Evolutionary conservation across 805 yeast genomes (phyloP).

Genomic region (Wickerhamiella vanderwaltii): DNA sequence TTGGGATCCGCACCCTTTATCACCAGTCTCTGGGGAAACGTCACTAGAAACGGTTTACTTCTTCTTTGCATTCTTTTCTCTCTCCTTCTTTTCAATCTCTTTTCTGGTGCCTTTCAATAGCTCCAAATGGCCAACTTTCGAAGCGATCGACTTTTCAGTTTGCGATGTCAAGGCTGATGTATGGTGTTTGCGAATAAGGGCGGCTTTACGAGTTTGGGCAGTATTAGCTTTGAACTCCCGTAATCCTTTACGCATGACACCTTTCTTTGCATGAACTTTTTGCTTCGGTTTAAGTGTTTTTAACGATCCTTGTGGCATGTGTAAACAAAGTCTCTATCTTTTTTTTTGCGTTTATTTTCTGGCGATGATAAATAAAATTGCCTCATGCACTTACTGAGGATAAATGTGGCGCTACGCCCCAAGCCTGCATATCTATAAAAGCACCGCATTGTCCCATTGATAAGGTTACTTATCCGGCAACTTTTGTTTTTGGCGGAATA

Average conservation of each 20-base stretch:
- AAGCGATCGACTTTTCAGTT: slow-evolving; percentile 77
- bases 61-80: slow-evolving; percentile 23
- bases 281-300: slow-evolving; percentile 19
- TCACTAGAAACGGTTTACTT: neutral
- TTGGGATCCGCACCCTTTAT: neutral
- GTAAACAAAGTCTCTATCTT: neutral
- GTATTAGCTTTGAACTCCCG: slow-evolving; percentile 39
- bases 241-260: slow-evolving; percentile 44
- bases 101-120: slow-evolving; percentile 82
- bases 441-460: too few relatives aligned
- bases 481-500: too few relatives aligned
- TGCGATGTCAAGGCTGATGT: slow-evolving; percentile 40
- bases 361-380: too few relatives aligned
- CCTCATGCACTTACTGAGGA: too few relatives aligned
- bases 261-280: slow-evolving; percentile 17
- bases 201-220: slow-evolving; percentile 52
- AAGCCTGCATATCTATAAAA: too few relatives aligned
- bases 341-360: neutral
- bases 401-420: too few relatives aligned
- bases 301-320: slow-evolving; percentile 30
- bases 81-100: slow-evolving; percentile 53
- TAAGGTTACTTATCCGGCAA: too few relatives aligned
- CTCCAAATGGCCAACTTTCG: slow-evolving; percentile 91
- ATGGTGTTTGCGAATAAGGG: slow-evolving; percentile 43
- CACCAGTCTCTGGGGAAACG: slow-evolving; percentile 1